phyloP scores from a whole-genome alignment of 495 filamentous ascomycete species.

The Aspergillus cavernicola region DNA sequence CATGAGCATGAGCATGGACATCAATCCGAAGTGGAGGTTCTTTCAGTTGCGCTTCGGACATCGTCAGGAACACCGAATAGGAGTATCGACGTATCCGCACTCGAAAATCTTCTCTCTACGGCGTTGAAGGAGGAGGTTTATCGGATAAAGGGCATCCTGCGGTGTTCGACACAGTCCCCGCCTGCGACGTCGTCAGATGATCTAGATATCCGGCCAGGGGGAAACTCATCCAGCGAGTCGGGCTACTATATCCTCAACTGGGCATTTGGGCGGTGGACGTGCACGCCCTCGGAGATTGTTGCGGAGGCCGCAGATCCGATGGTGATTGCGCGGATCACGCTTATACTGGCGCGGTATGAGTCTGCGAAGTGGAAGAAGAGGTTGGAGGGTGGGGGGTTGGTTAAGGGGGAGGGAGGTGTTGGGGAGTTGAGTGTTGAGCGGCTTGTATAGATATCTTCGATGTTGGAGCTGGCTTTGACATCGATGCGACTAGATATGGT shows the following conservation, averaged over 20 bases:
- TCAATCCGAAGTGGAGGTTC: constrained; percentile 84
- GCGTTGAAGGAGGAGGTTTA: constrained; percentile 91
- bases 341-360: constrained; percentile 82
- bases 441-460: constrained; percentile 27
- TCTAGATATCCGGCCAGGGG: constrained; percentile 4
- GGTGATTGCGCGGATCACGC: constrained; percentile 67
- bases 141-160: constrained; percentile 86
- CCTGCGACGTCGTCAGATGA: constrained; percentile 58
- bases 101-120: constrained; percentile 61
- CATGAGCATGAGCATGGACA: constrained; percentile 46
- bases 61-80: constrained; percentile 8
- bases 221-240: neutral
- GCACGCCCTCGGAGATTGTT: constrained; percentile 56
- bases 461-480: constrained; percentile 19
- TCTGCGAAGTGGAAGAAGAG: constrained; percentile 86
- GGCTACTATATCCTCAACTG: constrained; percentile 83
- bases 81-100: constrained; percentile 58
- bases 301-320: constrained; percentile 37
- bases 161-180: constrained; percentile 43
- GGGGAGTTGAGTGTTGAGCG: constrained; percentile 36
- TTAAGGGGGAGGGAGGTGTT: constrained; percentile 42
- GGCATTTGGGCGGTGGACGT: constrained; percentile 96
- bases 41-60: constrained; percentile 62
- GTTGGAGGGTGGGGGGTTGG: constrained; percentile 57
- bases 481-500: neutral